Percentiles rank a stretch among this genome's conserved stretches.
Conservation (phyloP, 176 grass and related monocot species). For the Zea luxurians region DNA sequence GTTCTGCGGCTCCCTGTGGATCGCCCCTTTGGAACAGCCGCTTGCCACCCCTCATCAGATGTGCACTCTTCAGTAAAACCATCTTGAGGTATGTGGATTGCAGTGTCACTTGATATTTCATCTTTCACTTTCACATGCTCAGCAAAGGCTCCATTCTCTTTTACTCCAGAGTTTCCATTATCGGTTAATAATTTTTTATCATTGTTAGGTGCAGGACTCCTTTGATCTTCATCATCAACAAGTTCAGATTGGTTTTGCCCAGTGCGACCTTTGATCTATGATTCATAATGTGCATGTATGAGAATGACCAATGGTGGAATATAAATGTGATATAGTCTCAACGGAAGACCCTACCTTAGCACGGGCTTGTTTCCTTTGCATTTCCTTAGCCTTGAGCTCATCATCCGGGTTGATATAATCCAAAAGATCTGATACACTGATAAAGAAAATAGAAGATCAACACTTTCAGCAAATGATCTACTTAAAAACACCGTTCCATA, state of each 20-base stretch:
- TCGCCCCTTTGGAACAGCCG: constrained; percentile 79
- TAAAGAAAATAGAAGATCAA: constrained; percentile 40
- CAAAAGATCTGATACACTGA: constrained; percentile 96
- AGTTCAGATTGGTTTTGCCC: constrained; percentile 70
- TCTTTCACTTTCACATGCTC: constrained; percentile 60
- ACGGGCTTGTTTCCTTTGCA: constrained; percentile 92
- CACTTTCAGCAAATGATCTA: constrained; percentile 28
- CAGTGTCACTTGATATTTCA: constrained; percentile 48
- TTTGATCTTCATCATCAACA: constrained; percentile 68
- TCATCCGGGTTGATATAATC: constrained; percentile 98
- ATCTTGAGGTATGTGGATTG: constrained; percentile 50
- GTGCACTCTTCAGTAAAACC: constrained; percentile 61
- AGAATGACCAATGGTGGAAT: constrained; percentile 34
- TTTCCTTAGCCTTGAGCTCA: constrained; percentile 90
- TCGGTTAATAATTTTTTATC: constrained; percentile 41
- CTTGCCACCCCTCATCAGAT: constrained; percentile 94
- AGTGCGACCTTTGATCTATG: constrained; percentile 69
- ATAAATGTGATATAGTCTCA: constrained; percentile 30
- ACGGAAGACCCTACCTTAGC: constrained; percentile 64
- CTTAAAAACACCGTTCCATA: constrained; percentile 13
- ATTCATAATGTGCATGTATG: constrained; percentile 40
- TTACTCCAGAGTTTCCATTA: constrained; percentile 59
- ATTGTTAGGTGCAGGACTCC: constrained; percentile 50
- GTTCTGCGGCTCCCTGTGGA: constrained; percentile 57
- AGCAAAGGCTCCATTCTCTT: constrained; percentile 58